Evolutionary conservation across 169 alveolate genomes (phyloP).

Genomic region (Cryptosporidium sp.): DNA sequence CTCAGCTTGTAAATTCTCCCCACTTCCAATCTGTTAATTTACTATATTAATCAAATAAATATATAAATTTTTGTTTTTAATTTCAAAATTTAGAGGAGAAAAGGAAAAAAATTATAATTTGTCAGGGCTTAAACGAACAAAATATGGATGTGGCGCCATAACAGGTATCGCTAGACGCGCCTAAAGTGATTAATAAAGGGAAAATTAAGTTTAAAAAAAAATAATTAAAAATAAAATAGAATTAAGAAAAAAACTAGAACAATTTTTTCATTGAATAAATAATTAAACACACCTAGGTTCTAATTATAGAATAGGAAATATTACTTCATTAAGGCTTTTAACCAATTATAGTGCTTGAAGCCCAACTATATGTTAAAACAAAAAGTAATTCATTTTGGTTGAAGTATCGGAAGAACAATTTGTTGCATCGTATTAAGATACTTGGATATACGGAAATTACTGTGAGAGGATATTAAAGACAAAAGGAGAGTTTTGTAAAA

Average conservation of each 20-base stretch:
- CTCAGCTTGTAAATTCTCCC: neutral
- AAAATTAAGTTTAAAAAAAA: neutral
- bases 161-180: conserved; percentile 41
- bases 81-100: no score
- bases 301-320: neutral
- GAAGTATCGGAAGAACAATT: neutral
- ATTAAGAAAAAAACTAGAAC: neutral
- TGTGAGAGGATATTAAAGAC: no score
- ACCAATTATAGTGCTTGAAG: neutral
- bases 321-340: neutral
- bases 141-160: neutral
- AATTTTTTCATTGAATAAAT: neutral
- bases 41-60: neutral
- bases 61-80: no score
- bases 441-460: neutral
- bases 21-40: no score
- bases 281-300: neutral
- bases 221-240: neutral
- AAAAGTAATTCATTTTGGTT: neutral
- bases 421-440: neutral
- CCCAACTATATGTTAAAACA: neutral
- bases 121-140: no score
- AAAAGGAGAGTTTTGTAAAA: neutral
- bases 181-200: neutral
- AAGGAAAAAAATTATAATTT: no score